These are phyloP conservation scores for Candida taoyuanica DNA, from an alignment of 805 yeast species.

Conservation along the genomic window DNA sequence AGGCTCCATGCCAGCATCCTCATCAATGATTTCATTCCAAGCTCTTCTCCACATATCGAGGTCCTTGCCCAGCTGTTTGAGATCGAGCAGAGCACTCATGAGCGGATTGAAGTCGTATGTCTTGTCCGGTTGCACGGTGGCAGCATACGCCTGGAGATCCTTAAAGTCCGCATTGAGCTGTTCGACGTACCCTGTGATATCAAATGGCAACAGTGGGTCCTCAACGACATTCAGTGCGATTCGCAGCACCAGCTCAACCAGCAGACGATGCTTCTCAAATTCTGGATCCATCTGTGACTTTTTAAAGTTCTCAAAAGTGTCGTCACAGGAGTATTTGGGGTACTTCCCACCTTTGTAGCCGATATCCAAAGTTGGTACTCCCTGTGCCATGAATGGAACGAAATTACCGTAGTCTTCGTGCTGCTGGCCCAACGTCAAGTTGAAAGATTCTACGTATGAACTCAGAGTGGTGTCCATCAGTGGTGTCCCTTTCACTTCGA, in stretches of 20 bases:
- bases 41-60: slow-evolving; percentile 53
- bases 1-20: slow-evolving; percentile 64
- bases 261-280: slow-evolving; percentile 49
- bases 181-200: slow-evolving; percentile 43
- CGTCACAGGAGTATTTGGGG: slow-evolving; percentile 58
- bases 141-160: slow-evolving; percentile 42
- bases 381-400: slow-evolving; percentile 59
- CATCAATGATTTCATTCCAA: slow-evolving; percentile 56
- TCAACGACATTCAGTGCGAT: slow-evolving; percentile 61
- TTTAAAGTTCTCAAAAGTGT: slow-evolving; percentile 53
- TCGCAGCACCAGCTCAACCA: slow-evolving; percentile 52
- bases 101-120: slow-evolving; percentile 29
- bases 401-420: slow-evolving; percentile 53
- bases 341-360: slow-evolving; percentile 37
- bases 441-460: slow-evolving; percentile 43
- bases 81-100: slow-evolving; percentile 28
- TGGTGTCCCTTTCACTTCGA: slow-evolving; percentile 43
- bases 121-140: slow-evolving; percentile 18
- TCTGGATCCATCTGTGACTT: slow-evolving; percentile 46
- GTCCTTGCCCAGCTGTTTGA: slow-evolving; percentile 42
- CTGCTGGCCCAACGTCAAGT: slow-evolving; percentile 35
- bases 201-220: slow-evolving; percentile 70
- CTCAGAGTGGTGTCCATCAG: slow-evolving; percentile 15
- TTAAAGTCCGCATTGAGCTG: slow-evolving; percentile 39
- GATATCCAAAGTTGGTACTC: slow-evolving; percentile 66